phyloP scores from a whole-genome alignment of 345 rosid genomes.

The Salix udensis region DNA sequence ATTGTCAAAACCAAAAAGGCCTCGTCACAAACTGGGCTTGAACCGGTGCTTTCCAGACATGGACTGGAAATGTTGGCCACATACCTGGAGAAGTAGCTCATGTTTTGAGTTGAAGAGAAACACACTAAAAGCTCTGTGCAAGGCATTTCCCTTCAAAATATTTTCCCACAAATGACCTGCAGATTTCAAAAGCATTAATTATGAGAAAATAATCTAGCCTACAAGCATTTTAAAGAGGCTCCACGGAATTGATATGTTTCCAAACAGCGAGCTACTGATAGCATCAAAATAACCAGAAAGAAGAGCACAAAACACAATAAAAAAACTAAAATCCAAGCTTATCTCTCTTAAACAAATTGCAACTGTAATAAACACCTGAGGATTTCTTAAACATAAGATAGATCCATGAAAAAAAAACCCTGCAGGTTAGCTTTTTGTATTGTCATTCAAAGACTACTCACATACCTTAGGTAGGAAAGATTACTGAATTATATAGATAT shows the following conservation, averaged over 20 bases:
- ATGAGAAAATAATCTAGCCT: not conserved
- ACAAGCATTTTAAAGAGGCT: not conserved
- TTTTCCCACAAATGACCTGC: conserved; percentile 98
- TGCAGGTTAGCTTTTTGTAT: too few relatives aligned
- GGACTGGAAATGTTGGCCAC: not conserved
- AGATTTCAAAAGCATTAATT: conserved; percentile 14
- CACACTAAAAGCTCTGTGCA: conserved; percentile 97
- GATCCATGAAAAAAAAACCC: too few relatives aligned
- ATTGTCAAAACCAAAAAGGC: not conserved
- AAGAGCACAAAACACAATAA: not conserved
- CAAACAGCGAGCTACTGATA: not conserved
- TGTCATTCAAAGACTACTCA: too few relatives aligned
- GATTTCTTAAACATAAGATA: too few relatives aligned
- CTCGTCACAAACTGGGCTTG: too few relatives aligned
- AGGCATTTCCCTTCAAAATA: conserved; percentile 63
- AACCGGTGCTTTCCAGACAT: too few relatives aligned
- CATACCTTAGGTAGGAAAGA: too few relatives aligned
- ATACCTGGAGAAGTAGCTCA: conserved; percentile 97
- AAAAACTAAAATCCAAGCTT: not conserved
- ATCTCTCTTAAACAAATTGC: not conserved
- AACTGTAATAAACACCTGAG: too few relatives aligned
- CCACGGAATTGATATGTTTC: not conserved
- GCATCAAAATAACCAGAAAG: not conserved
- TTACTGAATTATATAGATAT: too few relatives aligned
- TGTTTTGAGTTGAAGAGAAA: conserved; percentile 88